Evolutionary conservation across 2,329 filamentous ascomycete genomes (phyloP), one percentile per base, ranked within the genome.

Genomic region (Diaporthe citriasiana): DNA sequence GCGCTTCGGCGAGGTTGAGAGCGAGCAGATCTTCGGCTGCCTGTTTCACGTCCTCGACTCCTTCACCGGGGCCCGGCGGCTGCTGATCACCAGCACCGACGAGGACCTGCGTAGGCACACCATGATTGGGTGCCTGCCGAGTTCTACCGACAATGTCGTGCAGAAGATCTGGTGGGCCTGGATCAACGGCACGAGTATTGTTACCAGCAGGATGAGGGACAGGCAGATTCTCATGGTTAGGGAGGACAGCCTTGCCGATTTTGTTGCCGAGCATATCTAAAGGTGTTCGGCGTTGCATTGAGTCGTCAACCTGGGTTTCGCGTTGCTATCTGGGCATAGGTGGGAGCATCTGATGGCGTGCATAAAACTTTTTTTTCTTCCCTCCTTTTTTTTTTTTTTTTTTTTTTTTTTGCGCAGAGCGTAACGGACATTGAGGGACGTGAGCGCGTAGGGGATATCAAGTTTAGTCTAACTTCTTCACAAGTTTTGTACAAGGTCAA

Each of bases 161-260:
- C 85, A 87, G 79, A 86, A 84, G 80, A 84, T 87, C 47, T 88
- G 86, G 86, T 81, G 81, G 55, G 84, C 85, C 6, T 87, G 86
- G 83, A 82, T 86, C 73, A 78, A 82, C 33, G 85, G 85, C 25
- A 83, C 82, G 12, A 82, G 83, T 15, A 80, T 83, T 63, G 84
- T 80, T 56, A 84, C 78, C 70, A 83, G 83, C 42, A 80, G 80
- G 47, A 78, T 87, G 81, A 84, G 82, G 15, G 81, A 84, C 45
- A 83, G 84, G 79, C 80, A 84, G 77, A 87, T 88, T 75, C 70
- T 85, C 66, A 80, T 88, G 78, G 82, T 88, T 7, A 76, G 80
- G 51, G 86, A 88, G 79, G 80, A 82, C 22, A 82, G 84, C n/a
- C 74, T 88, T 66, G 81, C 82, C 27, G 77, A 77, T 25, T 82